Conservation (phyloP, 2,329 filamentous ascomycete genomes). For the Didymella exigua region DNA sequence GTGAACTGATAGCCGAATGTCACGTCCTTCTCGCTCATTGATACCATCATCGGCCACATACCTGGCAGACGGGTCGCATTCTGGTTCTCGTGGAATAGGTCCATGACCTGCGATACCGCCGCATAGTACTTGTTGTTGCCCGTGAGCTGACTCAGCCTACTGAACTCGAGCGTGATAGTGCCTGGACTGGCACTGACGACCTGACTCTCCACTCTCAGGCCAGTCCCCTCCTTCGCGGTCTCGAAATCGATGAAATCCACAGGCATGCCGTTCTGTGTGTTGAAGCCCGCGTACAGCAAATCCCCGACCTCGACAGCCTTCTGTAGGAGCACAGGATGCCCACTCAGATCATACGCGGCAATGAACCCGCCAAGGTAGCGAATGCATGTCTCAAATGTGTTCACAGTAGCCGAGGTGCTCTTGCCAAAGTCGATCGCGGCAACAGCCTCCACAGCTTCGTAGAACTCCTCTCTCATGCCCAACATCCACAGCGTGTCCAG, state of each 20-base stretch:
- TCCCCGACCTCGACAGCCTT: constrained; percentile 81
- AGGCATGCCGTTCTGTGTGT: constrained; percentile 93
- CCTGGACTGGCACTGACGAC: constrained; percentile 52
- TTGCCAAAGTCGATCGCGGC: constrained; percentile 82
- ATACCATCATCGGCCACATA: constrained; percentile 75
- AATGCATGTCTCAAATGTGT: constrained; percentile 92
- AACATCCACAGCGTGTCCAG: constrained; percentile 85
- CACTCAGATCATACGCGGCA: constrained; percentile 84
- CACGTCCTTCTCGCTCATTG: constrained; percentile 39
- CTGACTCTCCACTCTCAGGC: constrained; percentile 66
- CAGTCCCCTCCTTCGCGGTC: constrained; percentile 34
- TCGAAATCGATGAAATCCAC: constrained; percentile 58
- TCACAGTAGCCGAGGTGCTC: constrained; percentile 70
- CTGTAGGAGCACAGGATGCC: constrained; percentile 70
- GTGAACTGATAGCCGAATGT: constrained; percentile 38
- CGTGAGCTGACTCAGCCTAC: constrained; percentile 83
- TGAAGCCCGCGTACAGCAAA: constrained; percentile 79
- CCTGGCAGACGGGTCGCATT: constrained; percentile 73
- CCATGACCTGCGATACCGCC: constrained; percentile 82
- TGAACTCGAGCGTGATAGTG: constrained; percentile 86
- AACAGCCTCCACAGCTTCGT: constrained; percentile 73
- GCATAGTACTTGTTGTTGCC: constrained; percentile 85
- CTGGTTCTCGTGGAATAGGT: constrained; percentile 78
- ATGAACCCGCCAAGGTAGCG: constrained; percentile 86
- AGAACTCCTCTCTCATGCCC: constrained; percentile 77